phyloP scores from a whole-genome alignment of 768 basidiomycete genomes.

The Russula sp. region DNA sequence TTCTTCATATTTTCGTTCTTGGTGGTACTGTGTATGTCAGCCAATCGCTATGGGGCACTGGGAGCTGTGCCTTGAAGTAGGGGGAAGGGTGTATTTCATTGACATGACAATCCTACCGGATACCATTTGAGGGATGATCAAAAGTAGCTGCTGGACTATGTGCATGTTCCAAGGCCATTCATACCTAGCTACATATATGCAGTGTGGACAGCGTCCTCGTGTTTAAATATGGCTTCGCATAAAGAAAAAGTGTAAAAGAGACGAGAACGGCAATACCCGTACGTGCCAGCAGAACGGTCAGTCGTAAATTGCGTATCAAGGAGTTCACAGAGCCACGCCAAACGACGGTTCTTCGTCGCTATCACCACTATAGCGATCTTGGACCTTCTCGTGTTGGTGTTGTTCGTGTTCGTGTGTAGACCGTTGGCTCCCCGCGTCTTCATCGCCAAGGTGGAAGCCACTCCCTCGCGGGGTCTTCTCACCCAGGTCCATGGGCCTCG shows the following conservation, averaged over 20 bases:
- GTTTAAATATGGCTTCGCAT: not conserved
- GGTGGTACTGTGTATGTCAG: too few species aligned
- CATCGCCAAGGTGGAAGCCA: not conserved
- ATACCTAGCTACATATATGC: not conserved
- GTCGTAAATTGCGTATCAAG: not conserved
- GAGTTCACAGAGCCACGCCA: constrained; percentile 15
- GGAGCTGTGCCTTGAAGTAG: too few species aligned
- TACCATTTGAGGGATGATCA: too few species aligned
- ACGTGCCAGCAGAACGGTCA: constrained; percentile 2
- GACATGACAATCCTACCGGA: too few species aligned
- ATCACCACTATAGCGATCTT: not conserved
- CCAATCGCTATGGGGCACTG: too few species aligned
- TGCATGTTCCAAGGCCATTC: not conserved
- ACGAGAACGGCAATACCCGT: not conserved
- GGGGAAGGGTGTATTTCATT: too few species aligned
- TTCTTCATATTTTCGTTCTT: too few species aligned
- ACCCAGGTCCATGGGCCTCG: not conserved
- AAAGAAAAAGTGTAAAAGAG: not conserved
- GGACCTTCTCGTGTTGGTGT: not conserved
- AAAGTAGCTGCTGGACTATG: too few species aligned
- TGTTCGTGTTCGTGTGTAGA: not conserved
- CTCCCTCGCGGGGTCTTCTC: constrained; percentile 7
- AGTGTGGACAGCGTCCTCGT: not conserved
- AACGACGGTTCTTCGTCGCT: constrained; percentile 16
- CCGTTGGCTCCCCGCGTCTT: not conserved